Percentiles rank a stretch among this genome's conserved stretches.
Evolutionary conservation across 192 early-diverging fungal genomes (phyloP).

Genomic region (Globomyces pollinis-pini): DNA sequence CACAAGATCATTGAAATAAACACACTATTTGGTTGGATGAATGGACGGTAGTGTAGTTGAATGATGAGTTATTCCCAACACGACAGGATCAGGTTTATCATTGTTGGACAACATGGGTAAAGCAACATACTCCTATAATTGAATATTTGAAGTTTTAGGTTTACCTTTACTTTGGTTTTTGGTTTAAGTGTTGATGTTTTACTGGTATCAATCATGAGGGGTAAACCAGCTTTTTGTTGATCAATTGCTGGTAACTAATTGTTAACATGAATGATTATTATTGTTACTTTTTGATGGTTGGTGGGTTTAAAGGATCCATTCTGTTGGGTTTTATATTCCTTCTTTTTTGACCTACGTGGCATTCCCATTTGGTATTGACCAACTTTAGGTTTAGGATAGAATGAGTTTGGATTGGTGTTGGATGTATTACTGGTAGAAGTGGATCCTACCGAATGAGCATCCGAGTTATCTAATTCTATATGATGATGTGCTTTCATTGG

Average conservation of each 20-base stretch:
- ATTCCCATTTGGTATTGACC: neutral
- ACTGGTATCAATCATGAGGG: neutral
- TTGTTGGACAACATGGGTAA: neutral
- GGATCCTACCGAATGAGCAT: slow-evolving; percentile 4
- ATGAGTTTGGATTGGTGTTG: neutral
- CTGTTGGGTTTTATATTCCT: neutral
- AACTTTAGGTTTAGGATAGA: neutral
- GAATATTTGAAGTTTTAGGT: too few relatives aligned
- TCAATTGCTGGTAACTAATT: neutral
- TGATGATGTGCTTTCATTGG: neutral
- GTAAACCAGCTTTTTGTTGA: neutral
- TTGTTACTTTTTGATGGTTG: neutral
- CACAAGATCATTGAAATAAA: too few relatives aligned
- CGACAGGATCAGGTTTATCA: neutral
- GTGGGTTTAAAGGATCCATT: neutral
- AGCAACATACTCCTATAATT: neutral
- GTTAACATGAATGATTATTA: neutral
- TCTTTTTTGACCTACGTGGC: neutral
- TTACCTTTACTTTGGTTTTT: slow-evolving; percentile 1
- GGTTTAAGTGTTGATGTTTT: neutral
- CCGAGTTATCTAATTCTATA: neutral
- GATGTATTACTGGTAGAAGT: neutral
- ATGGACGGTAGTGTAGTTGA: slow-evolving; percentile 2
- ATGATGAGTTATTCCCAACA: neutral
- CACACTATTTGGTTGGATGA: neutral